Conservation (phyloP, 495 filamentous ascomycete species). For the Podospora appendiculata region DNA sequence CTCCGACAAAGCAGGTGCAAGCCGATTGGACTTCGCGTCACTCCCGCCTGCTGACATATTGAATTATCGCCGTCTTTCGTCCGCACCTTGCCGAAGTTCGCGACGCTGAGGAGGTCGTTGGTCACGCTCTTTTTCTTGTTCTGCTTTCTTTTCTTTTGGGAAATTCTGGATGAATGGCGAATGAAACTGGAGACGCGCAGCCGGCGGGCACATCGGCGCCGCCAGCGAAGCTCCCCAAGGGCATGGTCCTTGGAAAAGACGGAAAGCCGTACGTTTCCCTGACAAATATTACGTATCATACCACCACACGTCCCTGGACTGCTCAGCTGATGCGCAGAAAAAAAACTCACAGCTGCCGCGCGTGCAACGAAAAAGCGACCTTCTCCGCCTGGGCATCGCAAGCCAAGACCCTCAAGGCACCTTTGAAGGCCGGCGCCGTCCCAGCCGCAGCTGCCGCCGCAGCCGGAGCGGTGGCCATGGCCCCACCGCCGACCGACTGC, state of each 20-base stretch:
- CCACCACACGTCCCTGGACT: too few relatives aligned
- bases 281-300: too few relatives aligned
- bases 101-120: too few relatives aligned
- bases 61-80: too few relatives aligned
- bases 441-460: too few relatives aligned
- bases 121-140: too few relatives aligned
- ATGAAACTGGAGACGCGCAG: constrained; percentile 18
- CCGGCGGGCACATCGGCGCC: constrained; percentile 3
- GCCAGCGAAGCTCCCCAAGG: constrained; percentile 54
- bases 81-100: too few relatives aligned
- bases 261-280: constrained; percentile 79
- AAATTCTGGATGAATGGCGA: background rate
- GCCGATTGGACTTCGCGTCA: too few relatives aligned
- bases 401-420: constrained; percentile 51
- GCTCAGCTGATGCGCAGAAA: too few relatives aligned
- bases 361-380: constrained; percentile 68
- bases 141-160: background rate
- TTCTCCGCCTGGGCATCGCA: constrained; percentile 54
- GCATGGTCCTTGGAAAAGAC: constrained; percentile 81
- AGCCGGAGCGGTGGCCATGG: constrained; percentile 18
- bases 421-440: constrained; percentile 3
- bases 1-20: too few relatives aligned
- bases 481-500: constrained; percentile 44
- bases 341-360: constrained; percentile 60
- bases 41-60: too few relatives aligned